Base-by-base conservation (phyloP, 371 early-diverging fungal genomes). In the Zopfochytrium polystomum region DNA sequence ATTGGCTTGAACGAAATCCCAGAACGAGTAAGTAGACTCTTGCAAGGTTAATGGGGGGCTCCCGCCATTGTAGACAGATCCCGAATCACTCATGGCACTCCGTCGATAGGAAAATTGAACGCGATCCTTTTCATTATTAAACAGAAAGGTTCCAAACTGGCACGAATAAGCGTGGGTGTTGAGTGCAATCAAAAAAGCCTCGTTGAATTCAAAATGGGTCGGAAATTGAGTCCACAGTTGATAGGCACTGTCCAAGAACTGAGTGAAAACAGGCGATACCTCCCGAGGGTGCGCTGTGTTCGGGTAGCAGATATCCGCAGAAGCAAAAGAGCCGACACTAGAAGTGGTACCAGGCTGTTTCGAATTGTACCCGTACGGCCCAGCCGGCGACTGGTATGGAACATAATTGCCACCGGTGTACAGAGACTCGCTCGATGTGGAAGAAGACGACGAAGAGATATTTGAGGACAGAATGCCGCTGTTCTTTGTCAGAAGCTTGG, bases 201-300 rank as follows among this genome's bases (percentile, higher is more conserved):
- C 91, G 66, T 88, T 89, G 62, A 91, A 98, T 79, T 95, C 94
- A 74, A 98, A 98, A 45, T 88, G 84, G 0, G 87, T 84, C 1
- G 96, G 95, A 58, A 84, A 83, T 72, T 90, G 88, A n/a, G 76
- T 75, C 79, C 89, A 81, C n/a, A 95, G 71, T 69, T 96, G 96
- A 67, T 87, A 92, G 20, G 92, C 82, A 70, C 95, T 94, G 68
- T 96, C 96, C 18, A 98, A 76, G 66, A 95, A 98, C 71, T 96
- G 96, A 38, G 90, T 88, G 72, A 98, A 96, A 1, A 96, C 87
- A 1, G 98, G 98, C 29, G 90, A 90, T 0, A 90, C 87, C 70
- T 96, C 96, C n/a, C 85, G 68, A 9, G 76, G 75, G 7, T 65
- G 65, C 1, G 67, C 32, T 35, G 52, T 71, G 53, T 70, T 74